Evolutionary conservation across 768 basidiomycete genomes (phyloP).

Genomic region (Hygrocybe punicea): DNA sequence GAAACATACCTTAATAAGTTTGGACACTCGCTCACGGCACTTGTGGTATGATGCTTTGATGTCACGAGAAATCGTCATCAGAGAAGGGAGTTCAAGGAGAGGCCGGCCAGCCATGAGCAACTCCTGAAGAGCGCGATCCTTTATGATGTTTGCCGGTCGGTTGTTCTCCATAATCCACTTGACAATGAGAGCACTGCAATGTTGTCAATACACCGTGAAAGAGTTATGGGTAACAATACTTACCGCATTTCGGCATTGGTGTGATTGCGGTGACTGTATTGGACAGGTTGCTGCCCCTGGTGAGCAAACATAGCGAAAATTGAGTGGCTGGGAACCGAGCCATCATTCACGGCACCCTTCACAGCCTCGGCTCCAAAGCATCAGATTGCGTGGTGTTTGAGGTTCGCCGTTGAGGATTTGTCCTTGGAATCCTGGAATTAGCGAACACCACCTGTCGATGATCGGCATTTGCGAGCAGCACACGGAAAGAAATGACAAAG

Average conservation of each 20-base stretch:
- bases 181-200: neutral
- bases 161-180: conserved; percentile 3
- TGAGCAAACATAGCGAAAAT: conserved; percentile 28
- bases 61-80: too few relatives aligned
- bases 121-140: conserved; percentile 27
- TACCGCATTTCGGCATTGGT: conserved; percentile 23
- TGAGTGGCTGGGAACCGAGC: conserved; percentile 7
- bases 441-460: conserved; percentile 3
- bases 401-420: conserved; percentile 26
- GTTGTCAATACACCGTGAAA: neutral
- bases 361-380: conserved; percentile 23
- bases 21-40: too few relatives aligned
- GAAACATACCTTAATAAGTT: too few relatives aligned
- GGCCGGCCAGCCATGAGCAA: conserved; percentile 37
- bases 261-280: conserved; percentile 28
- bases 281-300: conserved; percentile 26
- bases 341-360: conserved; percentile 10
- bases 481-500: conserved; percentile 25
- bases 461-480: conserved; percentile 15
- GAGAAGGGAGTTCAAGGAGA: too few relatives aligned
- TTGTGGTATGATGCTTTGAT: too few relatives aligned
- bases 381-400: conserved; percentile 21
- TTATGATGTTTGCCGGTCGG: conserved; percentile 31
- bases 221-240: neutral
- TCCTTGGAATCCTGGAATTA: conserved; percentile 25